Percentiles rank a stretch among this genome's conserved stretches.
phyloP scores from a whole-genome alignment of 192 early-diverging fungal species.

The Rhizophagus clarus region DNA sequence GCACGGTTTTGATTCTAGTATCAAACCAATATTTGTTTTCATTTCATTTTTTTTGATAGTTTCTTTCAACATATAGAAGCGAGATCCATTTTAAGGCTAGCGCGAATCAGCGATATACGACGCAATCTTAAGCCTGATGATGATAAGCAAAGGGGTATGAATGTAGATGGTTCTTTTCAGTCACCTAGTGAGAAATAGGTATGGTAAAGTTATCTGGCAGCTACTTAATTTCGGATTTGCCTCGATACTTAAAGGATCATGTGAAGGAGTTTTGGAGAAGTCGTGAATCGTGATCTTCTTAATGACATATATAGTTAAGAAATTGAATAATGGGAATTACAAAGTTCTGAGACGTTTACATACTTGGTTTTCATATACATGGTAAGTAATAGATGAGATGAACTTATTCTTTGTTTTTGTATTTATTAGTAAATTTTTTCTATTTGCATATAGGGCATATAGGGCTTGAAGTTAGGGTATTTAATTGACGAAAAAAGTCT shows the following conservation, averaged over 20 bases:
- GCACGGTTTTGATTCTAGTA: not conserved
- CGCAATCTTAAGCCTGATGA: constrained; percentile 9
- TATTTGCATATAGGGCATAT: no score
- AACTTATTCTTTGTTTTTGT: no score
- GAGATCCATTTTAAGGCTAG: constrained; percentile 2
- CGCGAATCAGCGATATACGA: constrained; percentile 5
- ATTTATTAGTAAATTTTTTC: no score
- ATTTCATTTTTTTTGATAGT: not conserved
- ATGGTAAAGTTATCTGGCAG: not conserved
- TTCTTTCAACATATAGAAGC: not conserved
- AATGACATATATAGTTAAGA: constrained; percentile 1
- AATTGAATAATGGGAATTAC: no score
- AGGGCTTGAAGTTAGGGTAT: no score
- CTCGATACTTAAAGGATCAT: constrained; percentile 19
- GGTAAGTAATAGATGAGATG: no score
- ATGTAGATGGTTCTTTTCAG: constrained; percentile 2
- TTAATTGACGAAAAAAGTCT: no score
- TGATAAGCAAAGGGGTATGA: not conserved
- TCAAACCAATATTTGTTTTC: not conserved
- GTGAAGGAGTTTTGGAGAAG: not conserved
- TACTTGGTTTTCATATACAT: not conserved
- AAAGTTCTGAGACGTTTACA: not conserved
- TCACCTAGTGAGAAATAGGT: not conserved
- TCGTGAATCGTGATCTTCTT: not conserved
- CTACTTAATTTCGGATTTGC: not conserved